Percentiles rank a stretch among this genome's conserved stretches.
Conservation (phyloP, 169 alveolate species). For the Cytauxzoon felis region DNA sequence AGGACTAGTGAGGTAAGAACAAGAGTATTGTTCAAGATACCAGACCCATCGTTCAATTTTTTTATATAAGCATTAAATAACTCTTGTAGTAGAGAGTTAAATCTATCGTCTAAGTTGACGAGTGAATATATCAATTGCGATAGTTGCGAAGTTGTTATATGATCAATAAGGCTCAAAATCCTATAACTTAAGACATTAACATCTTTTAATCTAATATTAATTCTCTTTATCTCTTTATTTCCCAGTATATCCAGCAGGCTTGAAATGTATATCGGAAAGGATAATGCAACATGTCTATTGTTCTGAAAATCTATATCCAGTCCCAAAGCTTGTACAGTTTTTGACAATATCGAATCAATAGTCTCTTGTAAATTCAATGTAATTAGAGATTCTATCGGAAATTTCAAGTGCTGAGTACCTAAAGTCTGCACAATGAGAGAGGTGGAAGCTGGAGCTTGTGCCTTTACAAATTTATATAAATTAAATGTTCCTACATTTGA, state of each 20-base stretch:
- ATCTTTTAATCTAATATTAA: slow-evolving; percentile 1
- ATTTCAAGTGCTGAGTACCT: slow-evolving; percentile 2
- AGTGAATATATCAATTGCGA: slow-evolving; percentile 21
- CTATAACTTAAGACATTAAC: slow-evolving; percentile 10
- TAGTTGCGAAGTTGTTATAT: slow-evolving; percentile 12
- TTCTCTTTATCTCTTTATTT: no score
- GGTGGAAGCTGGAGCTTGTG: no score
- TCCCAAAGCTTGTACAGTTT: background rate
- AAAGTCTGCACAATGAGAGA: no score
- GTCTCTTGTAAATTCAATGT: background rate
- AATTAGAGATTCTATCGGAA: background rate
- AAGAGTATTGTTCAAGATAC: no score
- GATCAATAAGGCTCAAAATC: slow-evolving; percentile 21
- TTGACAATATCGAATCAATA: no score
- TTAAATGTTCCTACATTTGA: no score
- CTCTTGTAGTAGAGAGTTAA: background rate
- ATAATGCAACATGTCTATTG: slow-evolving; percentile 2
- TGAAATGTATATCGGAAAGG: no score
- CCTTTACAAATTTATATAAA: no score
- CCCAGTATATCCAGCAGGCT: no score
- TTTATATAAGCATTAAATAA: background rate
- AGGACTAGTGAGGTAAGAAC: background rate
- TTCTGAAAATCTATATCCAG: background rate
- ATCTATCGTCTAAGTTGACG: slow-evolving; percentile 10
- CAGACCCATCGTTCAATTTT: no score